Conservation (phyloP, 306 rosid species). For the Acacia melanoxylon region DNA sequence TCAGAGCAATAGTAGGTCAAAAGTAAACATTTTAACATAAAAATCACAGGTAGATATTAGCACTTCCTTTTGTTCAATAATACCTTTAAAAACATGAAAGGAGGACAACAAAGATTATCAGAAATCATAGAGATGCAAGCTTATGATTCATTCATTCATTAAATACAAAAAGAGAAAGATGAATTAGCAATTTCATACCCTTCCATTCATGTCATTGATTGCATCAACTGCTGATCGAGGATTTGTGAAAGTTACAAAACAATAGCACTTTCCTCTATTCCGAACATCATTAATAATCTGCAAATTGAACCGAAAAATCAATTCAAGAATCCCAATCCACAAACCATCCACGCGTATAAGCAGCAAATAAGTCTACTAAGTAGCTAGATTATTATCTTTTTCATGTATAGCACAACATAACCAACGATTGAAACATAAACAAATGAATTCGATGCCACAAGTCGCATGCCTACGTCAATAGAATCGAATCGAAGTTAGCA, state of each 20-base stretch:
- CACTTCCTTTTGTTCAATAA: neutral
- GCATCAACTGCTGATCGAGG: conserved; percentile 91
- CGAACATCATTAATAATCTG: conserved; percentile 87
- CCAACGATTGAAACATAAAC: neutral
- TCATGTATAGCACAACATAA: neutral
- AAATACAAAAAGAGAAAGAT: neutral
- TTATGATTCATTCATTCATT: neutral
- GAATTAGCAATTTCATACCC: conserved; percentile 53
- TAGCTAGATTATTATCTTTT: neutral
- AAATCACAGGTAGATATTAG: neutral
- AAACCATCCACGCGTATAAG: neutral
- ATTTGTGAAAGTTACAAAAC: conserved; percentile 84
- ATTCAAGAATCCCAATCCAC: neutral
- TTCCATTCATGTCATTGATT: conserved; percentile 87
- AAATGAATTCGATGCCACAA: neutral
- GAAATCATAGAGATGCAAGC: neutral
- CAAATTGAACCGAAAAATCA: neutral
- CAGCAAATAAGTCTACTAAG: neutral
- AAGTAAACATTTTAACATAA: conserved; percentile 21
- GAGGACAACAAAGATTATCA: neutral
- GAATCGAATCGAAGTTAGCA: neutral
- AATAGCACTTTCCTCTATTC: conserved; percentile 84
- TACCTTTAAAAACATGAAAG: neutral
- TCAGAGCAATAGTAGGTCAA: conserved; percentile 40
- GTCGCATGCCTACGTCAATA: neutral